These are phyloP conservation scores for Trichoderma hamatum DNA, from an alignment of 2,329 filamentous ascomycete species.

Conservation along the genomic window DNA sequence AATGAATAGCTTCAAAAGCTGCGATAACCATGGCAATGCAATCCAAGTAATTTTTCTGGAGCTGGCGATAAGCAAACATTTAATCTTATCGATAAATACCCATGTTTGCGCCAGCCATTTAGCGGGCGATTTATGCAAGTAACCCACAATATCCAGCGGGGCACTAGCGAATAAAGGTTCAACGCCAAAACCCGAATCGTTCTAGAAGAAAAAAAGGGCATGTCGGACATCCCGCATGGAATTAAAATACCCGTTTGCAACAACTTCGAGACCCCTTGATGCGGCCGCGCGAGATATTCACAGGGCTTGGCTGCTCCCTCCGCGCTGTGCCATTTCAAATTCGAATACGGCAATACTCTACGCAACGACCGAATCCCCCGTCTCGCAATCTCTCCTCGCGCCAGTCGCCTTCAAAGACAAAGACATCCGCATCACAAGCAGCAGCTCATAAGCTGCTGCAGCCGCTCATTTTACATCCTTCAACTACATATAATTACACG, in stretches of 20 bases:
- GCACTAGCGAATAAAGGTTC: background rate
- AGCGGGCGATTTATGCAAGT: constrained; percentile 18
- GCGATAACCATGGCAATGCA: background rate
- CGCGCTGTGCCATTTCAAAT: too few species aligned
- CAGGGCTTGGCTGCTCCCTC: background rate
- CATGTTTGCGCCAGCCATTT: background rate
- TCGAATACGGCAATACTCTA: background rate
- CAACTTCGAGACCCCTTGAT: background rate
- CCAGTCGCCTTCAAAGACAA: background rate
- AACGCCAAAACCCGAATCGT: constrained; percentile 11
- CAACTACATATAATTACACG: constrained; percentile 18
- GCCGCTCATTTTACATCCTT: constrained; percentile 4
- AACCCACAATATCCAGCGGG: constrained; percentile 1
- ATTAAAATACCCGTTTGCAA: background rate
- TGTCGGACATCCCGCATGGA: background rate
- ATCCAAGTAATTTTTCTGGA: background rate
- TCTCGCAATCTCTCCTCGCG: background rate
- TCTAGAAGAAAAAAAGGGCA: background rate
- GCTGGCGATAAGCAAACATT: background rate
- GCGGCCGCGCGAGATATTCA: background rate
- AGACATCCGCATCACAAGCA: background rate
- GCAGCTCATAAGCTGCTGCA: background rate
- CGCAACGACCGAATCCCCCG: background rate
- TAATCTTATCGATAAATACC: constrained; percentile 12
- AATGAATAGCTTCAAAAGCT: background rate